Base-by-base conservation (phyloP, 257 asterid species). In the Nicotiana paniculata region DNA sequence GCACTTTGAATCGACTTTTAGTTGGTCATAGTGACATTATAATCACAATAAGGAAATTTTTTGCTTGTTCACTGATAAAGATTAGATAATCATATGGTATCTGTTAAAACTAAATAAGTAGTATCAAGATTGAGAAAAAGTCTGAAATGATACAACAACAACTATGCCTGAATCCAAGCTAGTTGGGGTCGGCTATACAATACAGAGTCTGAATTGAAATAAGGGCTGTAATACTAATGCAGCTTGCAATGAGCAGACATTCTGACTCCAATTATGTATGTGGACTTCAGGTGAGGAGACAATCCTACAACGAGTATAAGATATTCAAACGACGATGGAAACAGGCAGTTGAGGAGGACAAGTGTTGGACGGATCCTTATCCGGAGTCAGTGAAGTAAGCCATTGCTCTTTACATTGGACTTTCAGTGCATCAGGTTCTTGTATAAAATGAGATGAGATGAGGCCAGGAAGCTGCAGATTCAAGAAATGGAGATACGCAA, bases 261-360 rank as follows among this genome's bases (percentile, higher is more conserved):
- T 12, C 46, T 72, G 12, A 72, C 59, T 72, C 39, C 33, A 4
- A 21, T 53, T 75, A 26, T 75, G 28, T 8, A 9, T 75, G 16
- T 51, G 63, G 13, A 15, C 46, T 75, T 51, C 66, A 95, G 97
- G 95, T 92, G 77, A 90, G 98, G 88, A 90, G 93, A 81, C 96
- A 95, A 74, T 95, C 97, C 12, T 95, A 88, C 64, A 87, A 89
- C 16, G 96, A 93, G 85, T 93, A 87, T 87, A 92, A 88, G 90
- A 81, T 86, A n/a, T 95, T 92, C 86, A 85, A 84, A 70, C 85
- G 89, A 82, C 89, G 95, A 51, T 92, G 98, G 97, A 88, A 87
- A 74, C 86, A 81, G 86, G 97, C 97, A 0, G 93, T 82, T 0
- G 82, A 86, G 35, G 75, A 78, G 24, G 97, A 95, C 68, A 21